These are phyloP conservation scores for Debaryomyces nepalensis DNA, from an alignment of 1,139 yeast genomes.

Conservation along the genomic window DNA sequence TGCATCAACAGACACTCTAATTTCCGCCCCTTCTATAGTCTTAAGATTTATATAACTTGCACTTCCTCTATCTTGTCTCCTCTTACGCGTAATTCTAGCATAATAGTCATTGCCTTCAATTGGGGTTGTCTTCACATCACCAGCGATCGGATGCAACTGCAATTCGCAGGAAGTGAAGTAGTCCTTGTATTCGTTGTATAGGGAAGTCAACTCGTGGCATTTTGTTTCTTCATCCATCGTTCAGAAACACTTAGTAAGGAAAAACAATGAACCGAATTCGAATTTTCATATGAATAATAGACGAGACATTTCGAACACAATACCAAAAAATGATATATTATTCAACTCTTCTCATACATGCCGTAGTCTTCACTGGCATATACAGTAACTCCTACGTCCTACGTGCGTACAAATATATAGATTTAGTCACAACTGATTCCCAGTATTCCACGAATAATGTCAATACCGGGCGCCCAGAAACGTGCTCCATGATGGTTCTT, in stretches of 20 bases:
- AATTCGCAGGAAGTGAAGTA: constrained; percentile 33
- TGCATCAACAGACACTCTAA: constrained; percentile 34
- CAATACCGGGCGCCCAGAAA: constrained; percentile 65
- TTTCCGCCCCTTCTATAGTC: constrained; percentile 26
- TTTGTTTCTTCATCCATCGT: constrained; percentile 6
- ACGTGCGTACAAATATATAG: constrained; percentile 11
- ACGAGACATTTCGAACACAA: neutral
- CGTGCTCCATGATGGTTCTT: constrained; percentile 52
- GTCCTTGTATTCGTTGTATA: constrained; percentile 32
- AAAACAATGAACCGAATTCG: neutral
- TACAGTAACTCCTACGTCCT: neutral
- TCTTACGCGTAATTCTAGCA: constrained; percentile 2
- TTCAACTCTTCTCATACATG: neutral
- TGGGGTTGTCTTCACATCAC: neutral
- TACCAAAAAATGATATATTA: constrained; percentile 6
- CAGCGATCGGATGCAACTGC: neutral
- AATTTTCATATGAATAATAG: neutral
- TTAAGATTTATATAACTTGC: constrained; percentile 21
- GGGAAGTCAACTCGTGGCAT: constrained; percentile 29
- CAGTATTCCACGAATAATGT: constrained; percentile 50
- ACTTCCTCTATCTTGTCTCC: constrained; percentile 16
- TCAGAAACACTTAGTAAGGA: neutral
- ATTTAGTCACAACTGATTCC: constrained; percentile 62
- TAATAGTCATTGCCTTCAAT: constrained; percentile 10
- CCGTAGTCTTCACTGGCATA: too few relatives aligned